Base-by-base conservation (phyloP, 345 rosid species). In the Aurinia saxatilis region DNA sequence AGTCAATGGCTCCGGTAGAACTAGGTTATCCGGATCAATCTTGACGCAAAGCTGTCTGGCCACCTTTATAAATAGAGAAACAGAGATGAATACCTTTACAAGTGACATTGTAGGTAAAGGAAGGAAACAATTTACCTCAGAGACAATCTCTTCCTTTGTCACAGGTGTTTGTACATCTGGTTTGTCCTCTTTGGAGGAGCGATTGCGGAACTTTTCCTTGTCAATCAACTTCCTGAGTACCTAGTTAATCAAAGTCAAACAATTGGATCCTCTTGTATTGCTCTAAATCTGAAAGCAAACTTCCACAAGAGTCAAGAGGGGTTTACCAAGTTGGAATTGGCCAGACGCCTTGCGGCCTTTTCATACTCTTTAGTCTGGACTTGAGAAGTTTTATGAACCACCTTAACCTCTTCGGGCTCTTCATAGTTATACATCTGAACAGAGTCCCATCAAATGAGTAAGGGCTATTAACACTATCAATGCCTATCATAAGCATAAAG, bases 381-480 rank as follows among this genome's bases (percentile, higher is more conserved):
- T 66, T 82, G 74, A 40, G 38, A 75, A 6, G 60, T 70, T 47
- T 86, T 81, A 14, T 63, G 65, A 38, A 80, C 87, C 17, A 85
- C 91, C 71, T 84, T 81, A 47, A 90, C 85, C 78, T 76, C 91
- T 55, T 81, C 90, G 59, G 61, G 86, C 68, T 93, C 99, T 74
- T 72, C 73, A 5, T 73, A 84, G 61, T 84, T 88, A 65, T 79
- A 82, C 60, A 88, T 77, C 97, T 93, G 74, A 73, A 19, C 6
- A 57, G 34, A n/a, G n/a, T 36, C 8, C 65, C 33, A 36, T 56
- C 60, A 51, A 41, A 39, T 21, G 2, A 27, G 25, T 13, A 65
- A n/a, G n/a, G n/a, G n/a, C n/a, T n/a, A n/a, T n/a, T n/a, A n/a
- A n/a, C n/a, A n/a, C n/a, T n/a, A n/a, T n/a, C n/a, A n/a, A n/a